Base-by-base conservation (phyloP, 2,329 filamentous ascomycete genomes). In the Diplodia corticola region DNA sequence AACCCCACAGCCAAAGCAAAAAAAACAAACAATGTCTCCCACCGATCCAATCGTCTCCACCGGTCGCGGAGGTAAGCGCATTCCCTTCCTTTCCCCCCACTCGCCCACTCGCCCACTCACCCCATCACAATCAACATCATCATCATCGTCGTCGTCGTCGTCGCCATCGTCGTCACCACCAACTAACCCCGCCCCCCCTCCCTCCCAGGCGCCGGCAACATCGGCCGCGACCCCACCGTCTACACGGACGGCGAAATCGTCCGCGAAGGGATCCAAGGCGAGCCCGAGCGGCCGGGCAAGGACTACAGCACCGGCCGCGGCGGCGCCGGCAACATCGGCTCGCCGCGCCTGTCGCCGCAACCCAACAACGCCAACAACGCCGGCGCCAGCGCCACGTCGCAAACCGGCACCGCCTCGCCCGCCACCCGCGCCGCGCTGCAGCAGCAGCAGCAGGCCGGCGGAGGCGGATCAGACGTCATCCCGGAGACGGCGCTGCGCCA, bases 11-110 rank as follows among this genome's bases (percentile, higher is more conserved):
- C n/a, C n/a, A n/a, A n/a, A n/a, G n/a, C 33, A 51, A 12, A 15
- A 33, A 22, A 24, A 15, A 22, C 15, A 22, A 50, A 65, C 50
- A 51, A 65, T 65, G 63, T 22, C 63, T 37, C 17, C n/a, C 17
- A 50, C 51, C 35, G 65, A 67, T 48, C 75, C 74, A 5, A 73
- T 80, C 64, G 79, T 82, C 66, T 85, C 83, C 17, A 84, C 84
- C 68, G 83, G 83, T 64, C 82, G 83, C 68, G 83, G 83, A 74
- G 83, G 83, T 83, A 77, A 20, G n/a, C n/a, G n/a, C n/a, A n/a
- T n/a, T n/a, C n/a, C n/a, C n/a, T n/a, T n/a, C n/a, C n/a, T n/a
- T n/a, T n/a, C n/a, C n/a, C n/a, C n/a, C n/a, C n/a, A 15, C 49
- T 1, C 13, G 2, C 37, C n/a, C 50, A 17, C 22, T 13, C 22